These are phyloP conservation scores for Moesziomyces globuligerus DNA, from an alignment of 1,284 basidiomycete genomes.

Conservation along the genomic window DNA sequence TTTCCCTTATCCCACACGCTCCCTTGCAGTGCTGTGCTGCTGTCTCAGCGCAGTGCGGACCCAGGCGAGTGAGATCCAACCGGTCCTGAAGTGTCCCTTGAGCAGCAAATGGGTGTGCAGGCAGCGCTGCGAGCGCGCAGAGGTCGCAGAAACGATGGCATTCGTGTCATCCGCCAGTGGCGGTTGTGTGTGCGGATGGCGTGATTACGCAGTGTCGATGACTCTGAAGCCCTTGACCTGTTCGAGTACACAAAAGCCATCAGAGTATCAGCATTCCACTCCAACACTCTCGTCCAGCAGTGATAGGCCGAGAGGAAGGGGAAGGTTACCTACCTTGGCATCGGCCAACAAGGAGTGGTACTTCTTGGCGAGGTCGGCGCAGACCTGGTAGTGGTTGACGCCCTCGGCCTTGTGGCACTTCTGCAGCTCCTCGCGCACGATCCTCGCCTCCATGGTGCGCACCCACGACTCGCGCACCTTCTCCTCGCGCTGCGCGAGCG, in stretches of 20 bases:
- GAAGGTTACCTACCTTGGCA: slow-evolving; percentile 77
- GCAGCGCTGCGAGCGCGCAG: no score
- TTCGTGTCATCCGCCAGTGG: no score
- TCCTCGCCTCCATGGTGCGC: slow-evolving; percentile 88
- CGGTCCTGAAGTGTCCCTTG: no score
- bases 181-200: neutral
- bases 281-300: no score
- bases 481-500: slow-evolving; percentile 74
- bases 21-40: no score
- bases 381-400: slow-evolving; percentile 75
- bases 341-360: slow-evolving; percentile 84
- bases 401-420: slow-evolving; percentile 93
- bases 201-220: slow-evolving; percentile 53
- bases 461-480: slow-evolving; percentile 92
- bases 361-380: slow-evolving; percentile 84
- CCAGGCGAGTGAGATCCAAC: no score
- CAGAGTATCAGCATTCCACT: slow-evolving; percentile 1
- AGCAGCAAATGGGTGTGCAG: no score
- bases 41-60: no score
- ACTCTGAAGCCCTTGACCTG: slow-evolving; percentile 58
- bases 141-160: no score
- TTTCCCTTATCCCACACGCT: no score
- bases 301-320: no score
- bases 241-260: neutral
- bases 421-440: slow-evolving; percentile 87